phyloP scores from a whole-genome alignment of 2,329 filamentous ascomycete genomes.

The Aurifilum marmelostoma region DNA sequence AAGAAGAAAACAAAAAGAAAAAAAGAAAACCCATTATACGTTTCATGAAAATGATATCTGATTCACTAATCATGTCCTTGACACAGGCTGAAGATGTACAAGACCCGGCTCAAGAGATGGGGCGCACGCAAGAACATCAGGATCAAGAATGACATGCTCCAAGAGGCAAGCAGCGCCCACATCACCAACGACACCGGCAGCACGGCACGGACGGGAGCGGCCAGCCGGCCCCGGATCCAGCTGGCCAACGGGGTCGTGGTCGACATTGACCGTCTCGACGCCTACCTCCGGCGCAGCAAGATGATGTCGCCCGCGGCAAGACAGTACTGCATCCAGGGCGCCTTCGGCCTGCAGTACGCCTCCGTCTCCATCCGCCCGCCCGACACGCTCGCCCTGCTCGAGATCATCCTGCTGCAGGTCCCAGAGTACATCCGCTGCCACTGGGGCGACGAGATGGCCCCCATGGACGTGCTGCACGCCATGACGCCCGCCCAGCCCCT shows the following conservation, averaged over 20 bases:
- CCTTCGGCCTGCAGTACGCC: neutral
- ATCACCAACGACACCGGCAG: neutral
- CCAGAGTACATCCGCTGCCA: constrained; percentile 1
- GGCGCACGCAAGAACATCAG: neutral
- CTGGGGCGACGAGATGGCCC: neutral
- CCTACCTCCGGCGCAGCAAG: constrained; percentile 4
- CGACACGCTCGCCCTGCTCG: neutral
- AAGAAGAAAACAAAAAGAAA: no score
- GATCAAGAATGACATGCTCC: neutral
- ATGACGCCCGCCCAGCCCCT: neutral
- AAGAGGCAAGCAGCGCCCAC: neutral
- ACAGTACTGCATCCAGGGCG: constrained; percentile 1
- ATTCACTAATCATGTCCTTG: no score
- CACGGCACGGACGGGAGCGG: neutral
- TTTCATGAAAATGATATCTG: no score
- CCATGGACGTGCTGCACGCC: neutral
- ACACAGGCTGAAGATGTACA: neutral
- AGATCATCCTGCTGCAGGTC: neutral
- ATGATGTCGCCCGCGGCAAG: constrained; percentile 1
- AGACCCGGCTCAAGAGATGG: neutral
- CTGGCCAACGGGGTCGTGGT: neutral
- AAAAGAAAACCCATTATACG: no score
- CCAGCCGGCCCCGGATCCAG: neutral
- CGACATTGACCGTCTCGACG: neutral
- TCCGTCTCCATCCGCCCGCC: neutral